These are phyloP conservation scores for Trichoderma sp. DNA, from an alignment of 2,329 filamentous ascomycete genomes.

Conservation along the genomic window DNA sequence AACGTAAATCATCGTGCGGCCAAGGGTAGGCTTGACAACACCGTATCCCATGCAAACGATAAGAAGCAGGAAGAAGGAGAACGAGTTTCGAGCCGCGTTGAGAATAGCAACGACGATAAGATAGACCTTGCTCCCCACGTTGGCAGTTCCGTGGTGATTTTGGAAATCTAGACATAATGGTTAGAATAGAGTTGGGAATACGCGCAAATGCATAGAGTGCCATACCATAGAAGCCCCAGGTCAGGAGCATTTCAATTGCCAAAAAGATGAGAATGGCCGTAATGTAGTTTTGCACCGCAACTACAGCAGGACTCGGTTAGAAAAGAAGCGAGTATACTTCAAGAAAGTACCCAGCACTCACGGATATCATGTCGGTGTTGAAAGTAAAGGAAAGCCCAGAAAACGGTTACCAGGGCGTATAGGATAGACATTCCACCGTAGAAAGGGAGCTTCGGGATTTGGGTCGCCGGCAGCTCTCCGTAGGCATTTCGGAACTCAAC, in stretches of 20 bases:
- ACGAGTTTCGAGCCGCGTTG: slow-evolving; percentile 92
- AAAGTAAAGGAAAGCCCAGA: slow-evolving; percentile 92
- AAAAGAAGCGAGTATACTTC: not conserved
- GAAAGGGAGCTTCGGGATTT: slow-evolving; percentile 96
- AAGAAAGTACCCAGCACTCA: slow-evolving; percentile 39
- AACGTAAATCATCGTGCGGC: slow-evolving; percentile 90
- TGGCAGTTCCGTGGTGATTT: slow-evolving; percentile 78
- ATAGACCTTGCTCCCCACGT: slow-evolving; percentile 75
- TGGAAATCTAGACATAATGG: slow-evolving; percentile 65
- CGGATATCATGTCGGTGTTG: slow-evolving; percentile 89
- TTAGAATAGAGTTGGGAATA: not conserved
- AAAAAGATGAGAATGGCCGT: slow-evolving; percentile 94
- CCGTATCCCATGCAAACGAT: slow-evolving; percentile 99
- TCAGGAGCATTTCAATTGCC: slow-evolving; percentile 95
- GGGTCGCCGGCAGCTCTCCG: slow-evolving; percentile 89
- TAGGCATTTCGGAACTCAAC: slow-evolving; percentile 95
- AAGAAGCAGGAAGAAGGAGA: slow-evolving; percentile 95
- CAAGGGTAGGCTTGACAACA: slow-evolving; percentile 90
- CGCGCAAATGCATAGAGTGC: not conserved
- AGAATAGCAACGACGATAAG: slow-evolving; percentile 90
- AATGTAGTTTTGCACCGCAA: slow-evolving; percentile 98
- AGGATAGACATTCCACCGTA: slow-evolving; percentile 93
- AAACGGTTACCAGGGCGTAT: slow-evolving; percentile 80
- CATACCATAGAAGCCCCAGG: slow-evolving; percentile 91
- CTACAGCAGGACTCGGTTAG: slow-evolving; percentile 37